Base-by-base conservation (phyloP, 2,329 filamentous ascomycete genomes). In the Lachnellula cervina region DNA sequence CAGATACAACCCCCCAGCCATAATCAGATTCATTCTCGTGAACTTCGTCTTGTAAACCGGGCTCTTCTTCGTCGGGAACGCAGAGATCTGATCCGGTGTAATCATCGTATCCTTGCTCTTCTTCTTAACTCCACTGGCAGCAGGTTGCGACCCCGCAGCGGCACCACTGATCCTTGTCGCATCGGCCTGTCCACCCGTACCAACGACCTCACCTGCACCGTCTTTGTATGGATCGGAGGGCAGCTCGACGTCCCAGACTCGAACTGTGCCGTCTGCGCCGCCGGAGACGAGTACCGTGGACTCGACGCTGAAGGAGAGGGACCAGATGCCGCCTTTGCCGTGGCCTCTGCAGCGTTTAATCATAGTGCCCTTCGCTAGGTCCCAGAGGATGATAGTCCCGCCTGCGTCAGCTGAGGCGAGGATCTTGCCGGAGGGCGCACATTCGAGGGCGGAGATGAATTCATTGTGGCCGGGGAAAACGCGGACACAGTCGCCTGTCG, bases 261-360 rank as follows among this genome's bases (percentile, higher is more conserved):
- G 87, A 17, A 99, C 92, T 0, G 92, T 97, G 61, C 90, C 88
- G 69, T 99, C 94, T 37, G 93, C 88, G 19, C 92, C 93, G 17
- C 90, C 91, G 0, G 92, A 97, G 1, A 93, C 88, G 1, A 99
- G 83, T 1, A 96, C 87, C 1, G 83, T 94, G 1, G 90, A 96
- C 71, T 99, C 94, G 17, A 92, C 90, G 63, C 89, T 94, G 81
- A 95, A 99, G 69, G 89, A 90, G 1, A 99, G 79, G 5, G 89
- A 94, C 84, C 90, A 95, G 63, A 99, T 92, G 9, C 93, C 93
- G 37, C 91, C 92, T 70, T 95, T 94, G 37, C 86, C 91, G 67
- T 99, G 94, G 3, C 94, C 94, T 44, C 91, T 88, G 76, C 96
- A 96, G 45, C 90, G 87, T 79, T 99, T 99, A 68, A 94, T 85